Percentiles rank a stretch among this genome's conserved stretches.
Conservation (phyloP, 352 stramenopile genomes). For the Globisporangium cylindrosporum region DNA sequence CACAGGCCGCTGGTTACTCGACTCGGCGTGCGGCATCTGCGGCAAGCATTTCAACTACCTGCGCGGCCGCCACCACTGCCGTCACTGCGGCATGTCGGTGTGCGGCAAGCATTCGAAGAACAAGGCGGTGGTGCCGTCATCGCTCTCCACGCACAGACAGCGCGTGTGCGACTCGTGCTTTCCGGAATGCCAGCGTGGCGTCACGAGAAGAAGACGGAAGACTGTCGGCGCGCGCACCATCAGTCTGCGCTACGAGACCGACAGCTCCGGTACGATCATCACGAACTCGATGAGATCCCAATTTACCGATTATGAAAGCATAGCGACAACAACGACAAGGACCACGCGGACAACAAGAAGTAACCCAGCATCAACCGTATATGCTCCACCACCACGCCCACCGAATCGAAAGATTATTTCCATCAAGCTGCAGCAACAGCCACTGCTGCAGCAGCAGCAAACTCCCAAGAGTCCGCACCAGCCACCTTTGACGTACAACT, state of each 20-base stretch:
- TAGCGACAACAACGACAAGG: conserved; percentile 5
- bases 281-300: conserved; percentile 8
- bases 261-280: conserved; percentile 10
- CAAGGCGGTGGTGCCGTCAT: conserved; percentile 62
- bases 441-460: neutral
- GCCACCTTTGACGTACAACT: neutral
- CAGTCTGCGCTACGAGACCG: conserved; percentile 10
- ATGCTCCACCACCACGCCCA: neutral
- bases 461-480: neutral
- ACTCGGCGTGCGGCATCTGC: conserved; percentile 61
- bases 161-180: conserved; percentile 77
- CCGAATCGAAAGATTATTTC: conserved; percentile 7
- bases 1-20: conserved; percentile 54
- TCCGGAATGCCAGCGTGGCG: conserved; percentile 37
- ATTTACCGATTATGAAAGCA: conserved; percentile 9
- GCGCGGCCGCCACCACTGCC: conserved; percentile 74
- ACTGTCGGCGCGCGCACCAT: conserved; percentile 17
- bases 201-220: conserved; percentile 16
- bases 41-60: conserved; percentile 53
- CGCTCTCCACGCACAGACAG: conserved; percentile 60
- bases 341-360: conserved; percentile 1
- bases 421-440: neutral
- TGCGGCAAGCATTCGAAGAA: conserved; percentile 72
- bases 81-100: conserved; percentile 70
- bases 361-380: neutral